These are phyloP conservation scores for Agapanthus africanus DNA, from an alignment of 106 monocot species.

Conservation along the genomic window DNA sequence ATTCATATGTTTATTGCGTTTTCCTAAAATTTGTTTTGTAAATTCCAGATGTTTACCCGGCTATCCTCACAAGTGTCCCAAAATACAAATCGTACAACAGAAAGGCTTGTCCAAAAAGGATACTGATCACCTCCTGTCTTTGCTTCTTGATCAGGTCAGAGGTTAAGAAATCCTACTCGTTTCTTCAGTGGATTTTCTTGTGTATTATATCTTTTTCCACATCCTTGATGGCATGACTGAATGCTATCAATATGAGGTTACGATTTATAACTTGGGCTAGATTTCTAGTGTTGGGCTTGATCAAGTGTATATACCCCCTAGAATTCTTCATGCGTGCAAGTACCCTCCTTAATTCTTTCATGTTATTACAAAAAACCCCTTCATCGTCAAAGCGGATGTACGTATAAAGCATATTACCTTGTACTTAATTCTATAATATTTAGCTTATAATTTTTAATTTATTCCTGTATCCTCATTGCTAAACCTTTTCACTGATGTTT, in stretches of 20 bases:
- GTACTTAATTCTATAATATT: too few relatives aligned
- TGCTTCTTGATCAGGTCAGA: constrained; percentile 82
- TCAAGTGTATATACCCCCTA: not conserved
- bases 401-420: too few relatives aligned
- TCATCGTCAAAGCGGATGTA: too few relatives aligned
- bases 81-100: constrained; percentile 55
- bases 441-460: too few relatives aligned
- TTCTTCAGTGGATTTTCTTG: not conserved
- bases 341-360: too few relatives aligned
- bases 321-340: too few relatives aligned
- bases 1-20: constrained; percentile 1
- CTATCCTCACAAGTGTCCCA: constrained; percentile 92
- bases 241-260: not conserved
- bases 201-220: not conserved
- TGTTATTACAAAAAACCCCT: too few relatives aligned
- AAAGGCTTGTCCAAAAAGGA: constrained; percentile 64
- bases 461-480: too few relatives aligned
- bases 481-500: too few relatives aligned
- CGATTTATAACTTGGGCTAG: not conserved
- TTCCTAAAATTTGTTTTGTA: constrained; percentile 2
- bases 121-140: constrained; percentile 46
- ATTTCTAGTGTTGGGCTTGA: not conserved
- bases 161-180: not conserved
- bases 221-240: not conserved
- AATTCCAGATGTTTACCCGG: constrained; percentile 65